Evolutionary conservation across 129 eudicot species (phyloP).

Genomic region (Mikania micrantha): DNA sequence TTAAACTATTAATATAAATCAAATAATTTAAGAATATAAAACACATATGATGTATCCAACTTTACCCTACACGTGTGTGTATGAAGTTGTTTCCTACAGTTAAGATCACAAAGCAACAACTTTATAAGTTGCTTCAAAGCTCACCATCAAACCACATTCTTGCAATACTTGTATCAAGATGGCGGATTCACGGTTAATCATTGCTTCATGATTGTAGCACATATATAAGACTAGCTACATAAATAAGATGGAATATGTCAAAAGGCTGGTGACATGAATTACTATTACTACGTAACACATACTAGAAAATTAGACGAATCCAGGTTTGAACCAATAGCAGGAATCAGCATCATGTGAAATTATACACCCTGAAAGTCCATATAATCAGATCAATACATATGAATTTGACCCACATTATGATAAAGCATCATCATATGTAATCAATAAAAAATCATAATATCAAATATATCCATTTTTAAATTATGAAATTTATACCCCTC

Average conservation of each 20-base stretch:
- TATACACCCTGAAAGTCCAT: conserved; percentile 7
- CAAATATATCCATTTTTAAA: background rate
- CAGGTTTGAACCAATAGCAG: background rate
- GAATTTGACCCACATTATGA: background rate
- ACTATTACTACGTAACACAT: conserved; percentile 11
- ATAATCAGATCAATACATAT: background rate
- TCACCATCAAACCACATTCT: background rate
- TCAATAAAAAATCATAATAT: background rate
- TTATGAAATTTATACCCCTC: background rate
- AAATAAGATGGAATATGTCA: conserved; percentile 13
- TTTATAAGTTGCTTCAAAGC: no score
- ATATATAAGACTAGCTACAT: conserved; percentile 8
- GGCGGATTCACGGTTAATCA: background rate
- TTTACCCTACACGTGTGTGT: no score
- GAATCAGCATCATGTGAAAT: background rate
- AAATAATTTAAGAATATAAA: no score
- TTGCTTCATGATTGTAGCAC: background rate
- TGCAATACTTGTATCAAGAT: background rate
- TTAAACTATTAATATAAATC: no score
- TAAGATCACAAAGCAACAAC: no score
- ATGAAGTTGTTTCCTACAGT: no score
- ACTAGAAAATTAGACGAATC: conserved; percentile 1
- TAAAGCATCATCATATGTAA: no score
- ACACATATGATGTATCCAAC: no score
- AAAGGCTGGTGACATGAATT: conserved; percentile 27